Conservation (phyloP, 164 flowering plant species). For the Cinnamomum chago region DNA sequence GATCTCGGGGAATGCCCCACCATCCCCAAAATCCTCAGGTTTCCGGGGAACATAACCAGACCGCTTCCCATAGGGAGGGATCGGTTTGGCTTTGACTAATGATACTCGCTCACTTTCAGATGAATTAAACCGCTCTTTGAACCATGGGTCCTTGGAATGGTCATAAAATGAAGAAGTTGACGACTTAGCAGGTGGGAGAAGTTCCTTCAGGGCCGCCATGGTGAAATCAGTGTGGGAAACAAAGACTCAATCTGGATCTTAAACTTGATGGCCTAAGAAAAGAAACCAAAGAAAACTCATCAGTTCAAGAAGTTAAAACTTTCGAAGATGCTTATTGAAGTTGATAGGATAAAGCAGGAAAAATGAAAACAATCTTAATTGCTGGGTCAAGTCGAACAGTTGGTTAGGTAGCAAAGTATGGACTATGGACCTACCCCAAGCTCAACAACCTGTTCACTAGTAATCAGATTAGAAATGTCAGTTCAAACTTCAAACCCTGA, state of each 20-base stretch:
- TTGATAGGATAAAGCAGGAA: too few relatives aligned
- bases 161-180: constrained; percentile 48
- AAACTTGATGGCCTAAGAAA: not conserved
- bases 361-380: too few relatives aligned
- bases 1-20: constrained; percentile 94
- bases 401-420: too few relatives aligned
- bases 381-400: too few relatives aligned
- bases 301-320: not conserved
- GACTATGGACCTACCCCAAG: too few relatives aligned
- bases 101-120: constrained; percentile 38
- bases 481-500: too few relatives aligned
- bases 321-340: too few relatives aligned
- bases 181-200: constrained; percentile 65
- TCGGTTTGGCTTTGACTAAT: constrained; percentile 30
- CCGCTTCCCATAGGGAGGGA: constrained; percentile 68
- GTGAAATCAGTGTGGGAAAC: not conserved
- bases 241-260: not conserved
- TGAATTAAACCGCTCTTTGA: constrained; percentile 53
- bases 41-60: constrained; percentile 70
- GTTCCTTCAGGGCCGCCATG: constrained; percentile 63
- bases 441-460: too few relatives aligned
- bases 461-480: too few relatives aligned
- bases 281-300: not conserved
- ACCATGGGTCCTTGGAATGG: constrained; percentile 84
- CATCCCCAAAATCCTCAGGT: constrained; percentile 86